Evolutionary conservation across 305 asterid genomes (phyloP).

Genomic region (Fraxinus greggii): DNA sequence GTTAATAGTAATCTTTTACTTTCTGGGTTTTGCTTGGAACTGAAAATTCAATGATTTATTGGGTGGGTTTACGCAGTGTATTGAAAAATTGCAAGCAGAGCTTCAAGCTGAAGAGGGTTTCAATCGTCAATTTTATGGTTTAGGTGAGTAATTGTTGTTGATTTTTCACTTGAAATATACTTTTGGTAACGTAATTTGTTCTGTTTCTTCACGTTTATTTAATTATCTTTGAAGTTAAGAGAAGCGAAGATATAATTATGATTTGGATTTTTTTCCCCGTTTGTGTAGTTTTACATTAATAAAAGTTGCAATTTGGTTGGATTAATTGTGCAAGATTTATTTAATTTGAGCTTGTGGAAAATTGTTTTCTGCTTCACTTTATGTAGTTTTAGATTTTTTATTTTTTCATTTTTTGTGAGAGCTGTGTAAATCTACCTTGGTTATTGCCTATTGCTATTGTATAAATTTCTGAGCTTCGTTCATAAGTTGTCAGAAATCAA

Average conservation of each 20-base stretch:
- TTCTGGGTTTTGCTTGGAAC: constrained; percentile 27
- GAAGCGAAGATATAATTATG: background rate
- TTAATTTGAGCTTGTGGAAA: background rate
- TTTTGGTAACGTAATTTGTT: constrained; percentile 14
- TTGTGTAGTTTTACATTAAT: background rate
- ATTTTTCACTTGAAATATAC: constrained; percentile 12
- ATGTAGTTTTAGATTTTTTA: background rate
- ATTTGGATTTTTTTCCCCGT: background rate
- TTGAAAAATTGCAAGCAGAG: constrained; percentile 16
- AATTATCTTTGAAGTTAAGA: constrained; percentile 11
- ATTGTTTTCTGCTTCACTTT: background rate
- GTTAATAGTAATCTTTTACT: constrained; percentile 18
- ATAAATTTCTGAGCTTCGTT: background rate
- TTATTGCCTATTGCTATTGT: background rate
- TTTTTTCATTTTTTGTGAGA: background rate
- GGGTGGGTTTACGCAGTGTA: constrained; percentile 19
- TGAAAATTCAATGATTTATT: constrained; percentile 11
- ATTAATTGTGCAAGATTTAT: constrained; percentile 1
- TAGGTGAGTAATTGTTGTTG: constrained; percentile 26
- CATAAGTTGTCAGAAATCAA: background rate
- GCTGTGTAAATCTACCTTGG: background rate
- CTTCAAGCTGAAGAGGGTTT: constrained; percentile 19
- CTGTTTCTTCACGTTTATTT: constrained; percentile 16
- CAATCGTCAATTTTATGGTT: constrained; percentile 23
- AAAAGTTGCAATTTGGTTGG: background rate